A percentile compares a stretch with the other conserved stretches of the same genome.
Evolutionary conservation across 2,329 filamentous ascomycete genomes (phyloP).

Genomic region (Daldinia eschscholtzii): DNA sequence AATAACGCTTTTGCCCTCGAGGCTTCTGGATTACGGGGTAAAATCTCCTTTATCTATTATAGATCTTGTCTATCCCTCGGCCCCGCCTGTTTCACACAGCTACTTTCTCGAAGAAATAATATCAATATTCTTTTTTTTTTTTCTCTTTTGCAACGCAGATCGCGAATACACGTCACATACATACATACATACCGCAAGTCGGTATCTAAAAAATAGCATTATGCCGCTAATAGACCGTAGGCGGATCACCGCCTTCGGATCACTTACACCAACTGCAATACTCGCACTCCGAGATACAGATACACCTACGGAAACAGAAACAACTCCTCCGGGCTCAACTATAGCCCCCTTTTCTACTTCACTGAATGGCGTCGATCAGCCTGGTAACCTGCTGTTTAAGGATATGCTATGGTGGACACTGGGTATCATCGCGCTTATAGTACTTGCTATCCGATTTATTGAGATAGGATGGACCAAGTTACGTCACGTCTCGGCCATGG

Average conservation of each 20-base stretch:
- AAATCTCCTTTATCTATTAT: slow-evolving; percentile 46
- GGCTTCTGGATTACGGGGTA: slow-evolving; percentile 41
- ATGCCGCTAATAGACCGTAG: slow-evolving; percentile 52
- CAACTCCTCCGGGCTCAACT: slow-evolving; percentile 57
- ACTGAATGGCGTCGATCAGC: slow-evolving; percentile 72
- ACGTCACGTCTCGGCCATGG: slow-evolving; percentile 71
- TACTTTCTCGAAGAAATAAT: slow-evolving; percentile 18
- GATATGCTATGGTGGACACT: slow-evolving; percentile 72
- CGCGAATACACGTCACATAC: background rate
- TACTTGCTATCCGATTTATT: slow-evolving; percentile 66
- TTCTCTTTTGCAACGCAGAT: background rate
- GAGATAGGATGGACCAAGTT: slow-evolving; percentile 69
- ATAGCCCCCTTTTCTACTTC: slow-evolving; percentile 68
- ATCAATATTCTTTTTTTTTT: slow-evolving; percentile 23
- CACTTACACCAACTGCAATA: slow-evolving; percentile 48
- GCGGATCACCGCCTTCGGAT: slow-evolving; percentile 51
- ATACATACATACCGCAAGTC: slow-evolving; percentile 13
- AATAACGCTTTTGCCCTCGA: slow-evolving; percentile 44
- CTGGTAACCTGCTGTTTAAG: slow-evolving; percentile 68
- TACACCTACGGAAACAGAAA: slow-evolving; percentile 36
- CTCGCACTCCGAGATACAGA: slow-evolving; percentile 48
- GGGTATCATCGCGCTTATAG: slow-evolving; percentile 66
- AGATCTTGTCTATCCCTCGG: slow-evolving; percentile 41
- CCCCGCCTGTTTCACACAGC: slow-evolving; percentile 21
- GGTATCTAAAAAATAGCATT: slow-evolving; percentile 24